Percentiles rank a stretch among this genome's conserved stretches.
Evolutionary conservation across 768 basidiomycete genomes (phyloP).

Genomic region (Podaxis rugospora): DNA sequence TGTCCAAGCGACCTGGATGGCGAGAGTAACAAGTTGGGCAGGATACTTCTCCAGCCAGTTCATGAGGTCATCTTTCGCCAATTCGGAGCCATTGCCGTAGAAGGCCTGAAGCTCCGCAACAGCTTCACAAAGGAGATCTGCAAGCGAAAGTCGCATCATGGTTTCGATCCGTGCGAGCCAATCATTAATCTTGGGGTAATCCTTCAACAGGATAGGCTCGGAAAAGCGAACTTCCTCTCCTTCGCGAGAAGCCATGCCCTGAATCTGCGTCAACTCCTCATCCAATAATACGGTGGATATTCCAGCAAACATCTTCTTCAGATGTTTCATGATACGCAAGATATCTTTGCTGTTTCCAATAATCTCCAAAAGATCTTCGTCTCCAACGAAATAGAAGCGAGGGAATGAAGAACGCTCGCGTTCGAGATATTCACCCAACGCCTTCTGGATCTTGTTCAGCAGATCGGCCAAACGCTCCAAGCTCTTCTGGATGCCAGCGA

Average conservation of each 20-base stretch:
- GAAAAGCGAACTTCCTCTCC: slow-evolving; percentile 90
- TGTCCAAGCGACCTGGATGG: slow-evolving; percentile 95
- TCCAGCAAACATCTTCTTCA: slow-evolving; percentile 99
- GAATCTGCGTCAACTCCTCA: slow-evolving; percentile 82
- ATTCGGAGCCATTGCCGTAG: slow-evolving; percentile 60
- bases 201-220: slow-evolving; percentile 80
- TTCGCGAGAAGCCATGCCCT: slow-evolving; percentile 92
- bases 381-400: slow-evolving; percentile 99
- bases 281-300: slow-evolving; percentile 87
- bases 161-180: slow-evolving; percentile 92
- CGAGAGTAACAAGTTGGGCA: slow-evolving; percentile 94
- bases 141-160: slow-evolving; percentile 89
- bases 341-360: slow-evolving; percentile 99
- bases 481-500: slow-evolving; percentile 94
- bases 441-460: slow-evolving; percentile 98
- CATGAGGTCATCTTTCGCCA: slow-evolving; percentile 71
- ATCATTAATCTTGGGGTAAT: slow-evolving; percentile 97
- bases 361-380: slow-evolving; percentile 97
- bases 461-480: slow-evolving; percentile 95
- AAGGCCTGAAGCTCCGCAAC: slow-evolving; percentile 78
- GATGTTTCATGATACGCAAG: slow-evolving; percentile 95
- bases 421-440: slow-evolving; percentile 97
- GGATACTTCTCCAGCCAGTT: slow-evolving; percentile 93
- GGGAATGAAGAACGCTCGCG: slow-evolving; percentile 97
- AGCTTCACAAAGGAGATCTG: slow-evolving; percentile 73